Evolutionary conservation across 2,329 filamentous ascomycete genomes (phyloP).

Genomic region (Pezicula carpinea): DNA sequence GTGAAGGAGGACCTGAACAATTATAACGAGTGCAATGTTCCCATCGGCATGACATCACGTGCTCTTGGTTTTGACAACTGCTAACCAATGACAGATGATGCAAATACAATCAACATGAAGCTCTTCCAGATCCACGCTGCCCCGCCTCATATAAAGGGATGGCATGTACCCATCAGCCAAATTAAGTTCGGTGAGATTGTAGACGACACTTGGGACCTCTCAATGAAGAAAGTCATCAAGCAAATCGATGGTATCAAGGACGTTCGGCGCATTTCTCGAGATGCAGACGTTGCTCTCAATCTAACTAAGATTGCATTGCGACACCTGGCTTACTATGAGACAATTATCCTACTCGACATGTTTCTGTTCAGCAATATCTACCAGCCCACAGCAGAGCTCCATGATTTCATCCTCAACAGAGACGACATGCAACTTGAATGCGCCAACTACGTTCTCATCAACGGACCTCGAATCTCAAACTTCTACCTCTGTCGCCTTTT

Average conservation of each 20-base stretch:
- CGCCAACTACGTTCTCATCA: conserved; percentile 63
- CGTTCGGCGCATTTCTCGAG: conserved; percentile 78
- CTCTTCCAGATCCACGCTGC: conserved; percentile 79
- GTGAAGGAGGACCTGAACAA: conserved; percentile 87
- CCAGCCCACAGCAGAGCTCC: conserved; percentile 72
- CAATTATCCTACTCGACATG: conserved; percentile 83
- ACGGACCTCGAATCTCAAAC: conserved; percentile 39
- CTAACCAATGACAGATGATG: conserved; percentile 59
- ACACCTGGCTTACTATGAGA: conserved; percentile 90
- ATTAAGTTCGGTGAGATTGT: conserved; percentile 61
- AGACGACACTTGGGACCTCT: conserved; percentile 69
- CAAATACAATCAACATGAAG: conserved; percentile 95
- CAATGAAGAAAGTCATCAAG: conserved; percentile 72
- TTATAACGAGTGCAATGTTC: conserved; percentile 98
- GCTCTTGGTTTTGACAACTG: background rate
- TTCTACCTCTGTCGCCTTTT: conserved; percentile 78
- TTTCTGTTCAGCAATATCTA: conserved; percentile 95
- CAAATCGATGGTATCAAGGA: conserved; percentile 90
- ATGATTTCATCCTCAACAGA: conserved; percentile 71
- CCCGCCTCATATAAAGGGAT: conserved; percentile 74
- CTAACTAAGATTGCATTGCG: conserved; percentile 82
- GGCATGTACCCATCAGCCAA: conserved; percentile 83
- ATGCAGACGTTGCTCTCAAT: conserved; percentile 80
- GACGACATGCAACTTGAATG: conserved; percentile 81
- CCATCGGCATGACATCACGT: conserved; percentile 61